phyloP scores from a whole-genome alignment of 805 yeast genomes.

The Lipomyces spencermartinsiae region DNA sequence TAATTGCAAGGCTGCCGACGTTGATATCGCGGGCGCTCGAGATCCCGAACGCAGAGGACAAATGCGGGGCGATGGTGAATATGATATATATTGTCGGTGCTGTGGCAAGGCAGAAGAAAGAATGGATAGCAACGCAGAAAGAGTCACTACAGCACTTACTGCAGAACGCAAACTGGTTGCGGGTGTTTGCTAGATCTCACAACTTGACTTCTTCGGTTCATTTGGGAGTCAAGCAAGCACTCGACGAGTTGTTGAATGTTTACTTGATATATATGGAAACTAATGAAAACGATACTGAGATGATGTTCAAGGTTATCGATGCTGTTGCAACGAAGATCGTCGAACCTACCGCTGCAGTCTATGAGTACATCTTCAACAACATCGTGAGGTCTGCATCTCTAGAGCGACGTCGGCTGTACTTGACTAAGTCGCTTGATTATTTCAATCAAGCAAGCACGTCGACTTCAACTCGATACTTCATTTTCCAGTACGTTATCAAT shows the following conservation, averaged over 20 bases:
- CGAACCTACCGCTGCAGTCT: constrained; percentile 55
- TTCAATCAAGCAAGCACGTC: constrained; percentile 55
- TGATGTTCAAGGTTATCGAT: constrained; percentile 52
- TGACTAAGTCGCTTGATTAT: constrained; percentile 59
- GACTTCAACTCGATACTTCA: constrained; percentile 62
- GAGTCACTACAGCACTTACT: constrained; percentile 43
- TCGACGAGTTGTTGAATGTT: constrained; percentile 63
- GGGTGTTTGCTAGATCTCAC: constrained; percentile 53
- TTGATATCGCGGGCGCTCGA: constrained; percentile 57
- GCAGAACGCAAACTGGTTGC: constrained; percentile 45
- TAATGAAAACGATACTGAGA: constrained; percentile 48
- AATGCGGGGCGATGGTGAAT: constrained; percentile 66
- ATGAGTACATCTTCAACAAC: constrained; percentile 61
- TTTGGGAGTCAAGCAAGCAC: constrained; percentile 73
- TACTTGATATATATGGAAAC: constrained; percentile 51
- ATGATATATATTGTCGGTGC: constrained; percentile 68
- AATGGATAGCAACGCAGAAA: constrained; percentile 65
- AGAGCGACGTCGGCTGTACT: constrained; percentile 55
- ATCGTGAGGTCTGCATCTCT: constrained; percentile 60
- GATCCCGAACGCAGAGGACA: constrained; percentile 59
- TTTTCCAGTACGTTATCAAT: constrained; percentile 67
- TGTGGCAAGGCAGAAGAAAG: constrained; percentile 53
- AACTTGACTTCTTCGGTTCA: constrained; percentile 64
- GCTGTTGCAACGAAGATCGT: constrained; percentile 55
- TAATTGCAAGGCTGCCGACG: constrained; percentile 58